These are phyloP conservation scores for Jimgerdemannia lactiflua DNA, from an alignment of 192 early-diverging fungal species.

Conservation along the genomic window DNA sequence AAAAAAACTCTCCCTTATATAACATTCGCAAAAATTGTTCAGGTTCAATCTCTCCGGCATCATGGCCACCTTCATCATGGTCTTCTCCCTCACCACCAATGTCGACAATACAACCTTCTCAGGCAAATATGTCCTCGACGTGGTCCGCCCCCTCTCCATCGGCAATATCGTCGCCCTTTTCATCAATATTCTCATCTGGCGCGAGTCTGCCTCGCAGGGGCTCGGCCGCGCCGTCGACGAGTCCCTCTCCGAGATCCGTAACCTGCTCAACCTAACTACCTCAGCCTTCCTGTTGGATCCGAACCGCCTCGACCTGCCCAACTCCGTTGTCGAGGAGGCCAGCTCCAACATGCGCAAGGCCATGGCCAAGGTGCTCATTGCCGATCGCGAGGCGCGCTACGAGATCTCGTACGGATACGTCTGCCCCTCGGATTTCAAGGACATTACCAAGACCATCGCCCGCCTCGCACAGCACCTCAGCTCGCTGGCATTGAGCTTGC, in stretches of 20 bases:
- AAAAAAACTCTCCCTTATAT: too few species aligned
- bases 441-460: conserved; percentile 16
- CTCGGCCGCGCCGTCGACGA: conserved; percentile 34
- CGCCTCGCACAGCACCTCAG: conserved; percentile 25
- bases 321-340: neutral
- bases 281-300: conserved; percentile 32
- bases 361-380: conserved; percentile 29
- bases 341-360: conserved; percentile 17
- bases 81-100: neutral
- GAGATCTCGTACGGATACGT: conserved; percentile 32
- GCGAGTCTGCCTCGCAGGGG: conserved; percentile 48
- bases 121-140: conserved; percentile 18
- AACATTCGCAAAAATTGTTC: too few species aligned
- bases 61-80: neutral
- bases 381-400: conserved; percentile 30
- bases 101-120: conserved; percentile 5
- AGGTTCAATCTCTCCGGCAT: too few species aligned
- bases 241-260: conserved; percentile 21
- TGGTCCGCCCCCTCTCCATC: conserved; percentile 34
- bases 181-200: conserved; percentile 43
- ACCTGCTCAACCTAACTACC: conserved; percentile 29
- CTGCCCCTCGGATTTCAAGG: conserved; percentile 19
- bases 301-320: neutral
- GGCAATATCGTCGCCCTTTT: conserved; percentile 36
- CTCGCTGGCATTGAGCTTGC: conserved; percentile 26